A percentile compares a stretch with the other conserved stretches of the same genome.
phyloP scores from a whole-genome alignment of 2,329 filamentous ascomycete genomes.

The Cadophora luteo-olivacea region DNA sequence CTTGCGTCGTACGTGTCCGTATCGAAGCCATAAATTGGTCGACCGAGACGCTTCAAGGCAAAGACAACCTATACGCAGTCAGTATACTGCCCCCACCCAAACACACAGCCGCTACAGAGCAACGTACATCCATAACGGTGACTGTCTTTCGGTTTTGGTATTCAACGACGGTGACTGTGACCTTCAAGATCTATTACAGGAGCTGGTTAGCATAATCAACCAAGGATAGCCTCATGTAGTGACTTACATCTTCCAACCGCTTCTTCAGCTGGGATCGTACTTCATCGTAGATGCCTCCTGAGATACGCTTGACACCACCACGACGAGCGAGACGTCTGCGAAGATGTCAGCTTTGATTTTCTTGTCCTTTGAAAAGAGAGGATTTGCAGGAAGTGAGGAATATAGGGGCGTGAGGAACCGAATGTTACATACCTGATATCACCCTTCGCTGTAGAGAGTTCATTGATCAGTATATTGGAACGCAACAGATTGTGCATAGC shows the following conservation, averaged over 20 bases:
- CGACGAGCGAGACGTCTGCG: conserved; percentile 71
- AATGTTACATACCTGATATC: conserved; percentile 56
- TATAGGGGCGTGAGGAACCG: not conserved
- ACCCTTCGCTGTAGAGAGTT: conserved; percentile 53
- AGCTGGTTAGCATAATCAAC: conserved; percentile 10
- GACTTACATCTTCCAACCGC: conserved; percentile 55
- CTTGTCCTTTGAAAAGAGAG: not conserved
- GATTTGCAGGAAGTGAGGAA: not conserved
- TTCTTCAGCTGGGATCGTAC: conserved; percentile 57
- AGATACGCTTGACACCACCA: conserved; percentile 79
- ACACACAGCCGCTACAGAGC: not conserved
- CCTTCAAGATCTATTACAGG: conserved; percentile 54
- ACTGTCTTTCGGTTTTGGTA: conserved; percentile 66
- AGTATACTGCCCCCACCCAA: not conserved
- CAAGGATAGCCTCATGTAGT: not conserved
- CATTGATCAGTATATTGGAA: conserved; percentile 29
- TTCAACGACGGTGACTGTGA: conserved; percentile 59
- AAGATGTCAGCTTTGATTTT: conserved; percentile 10
- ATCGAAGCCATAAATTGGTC: conserved; percentile 65
- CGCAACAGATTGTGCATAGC: not conserved
- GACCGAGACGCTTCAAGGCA: conserved; percentile 54
- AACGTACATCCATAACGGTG: conserved; percentile 64
- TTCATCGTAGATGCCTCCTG: conserved; percentile 67
- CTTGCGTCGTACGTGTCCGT: conserved; percentile 41
- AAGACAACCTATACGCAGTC: conserved; percentile 57